Conservation (phyloP, 2,329 filamentous ascomycete genomes). For the Arthrinium puccinioides region DNA sequence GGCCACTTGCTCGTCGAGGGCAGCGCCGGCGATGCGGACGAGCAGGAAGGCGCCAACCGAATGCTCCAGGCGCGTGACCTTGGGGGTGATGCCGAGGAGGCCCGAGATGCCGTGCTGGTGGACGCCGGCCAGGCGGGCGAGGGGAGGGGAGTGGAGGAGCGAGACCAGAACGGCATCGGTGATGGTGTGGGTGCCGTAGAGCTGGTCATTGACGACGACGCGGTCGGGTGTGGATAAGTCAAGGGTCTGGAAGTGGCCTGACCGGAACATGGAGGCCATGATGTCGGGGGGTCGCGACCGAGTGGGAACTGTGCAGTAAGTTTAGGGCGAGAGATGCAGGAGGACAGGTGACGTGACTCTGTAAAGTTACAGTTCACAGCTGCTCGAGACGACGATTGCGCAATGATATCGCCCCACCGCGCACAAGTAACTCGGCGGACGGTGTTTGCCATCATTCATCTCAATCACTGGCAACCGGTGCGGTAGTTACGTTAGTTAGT, state of each 20-base stretch:
- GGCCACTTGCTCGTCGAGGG: slow-evolving; percentile 28
- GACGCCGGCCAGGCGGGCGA: slow-evolving; percentile 25
- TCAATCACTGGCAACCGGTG: no score
- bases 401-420: no score
- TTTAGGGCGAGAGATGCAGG: no score
- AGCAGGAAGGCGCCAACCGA: slow-evolving; percentile 30
- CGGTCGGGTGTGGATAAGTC: slow-evolving; percentile 8
- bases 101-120: slow-evolving; percentile 29
- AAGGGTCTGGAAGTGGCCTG: slow-evolving; percentile 14
- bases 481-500: no score
- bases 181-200: slow-evolving; percentile 26
- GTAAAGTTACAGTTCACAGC: no score
- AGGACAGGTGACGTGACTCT: no score
- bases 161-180: slow-evolving; percentile 27
- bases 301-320: no score
- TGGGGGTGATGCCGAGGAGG: slow-evolving; percentile 24
- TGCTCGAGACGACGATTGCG: no score
- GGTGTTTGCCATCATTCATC: no score
- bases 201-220: slow-evolving; percentile 22
- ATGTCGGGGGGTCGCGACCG: no score
- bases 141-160: slow-evolving; percentile 23
- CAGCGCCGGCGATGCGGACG: slow-evolving; percentile 26
- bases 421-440: no score
- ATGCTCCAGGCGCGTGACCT: slow-evolving; percentile 30
- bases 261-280: no score